Evolutionary conservation across 1,139 yeast species (phyloP), one percentile per base, ranked within the genome.

Genomic region (Taphrina flavorubra): DNA sequence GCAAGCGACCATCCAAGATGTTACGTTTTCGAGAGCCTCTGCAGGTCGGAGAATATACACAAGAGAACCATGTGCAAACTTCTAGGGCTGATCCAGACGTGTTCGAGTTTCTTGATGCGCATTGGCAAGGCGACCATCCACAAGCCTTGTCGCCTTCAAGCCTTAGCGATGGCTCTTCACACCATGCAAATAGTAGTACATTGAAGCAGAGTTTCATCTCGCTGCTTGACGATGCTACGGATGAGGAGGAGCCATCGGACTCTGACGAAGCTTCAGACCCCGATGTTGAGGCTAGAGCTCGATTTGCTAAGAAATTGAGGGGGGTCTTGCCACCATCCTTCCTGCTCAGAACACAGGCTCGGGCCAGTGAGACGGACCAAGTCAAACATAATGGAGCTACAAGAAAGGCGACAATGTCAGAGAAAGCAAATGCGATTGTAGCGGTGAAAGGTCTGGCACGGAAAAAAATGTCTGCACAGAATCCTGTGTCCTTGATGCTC

Each of bases 251-350:
- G 6, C 11, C 20, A 3, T 36, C 53, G n/a, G 42, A n/a, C 20
- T 44, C 51, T 5, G 40, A 31, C 42, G 18, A 11, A 6, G 42
- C 62, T 31, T 8, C 1, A 0, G 53, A 42, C 25, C 16, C 13
- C 14, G 62, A 58, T 13, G 20, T 53, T 20, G 40, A 18, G 18
- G 53, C 53, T 7, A 58, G 44, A 46, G 53, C 51, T 25, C 51
- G 39, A 14, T 58, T 36, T 25, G 62, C 62, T 2, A 58, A 36
- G 16, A 42, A 58, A 39, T 58, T 58, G 53, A 42, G 31, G 11
- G 62, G 62, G 4, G 25, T 58, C 31, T 18, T 58, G 11, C 62
- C 62, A 13, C 62, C 62, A 31, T 58, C 62, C 14, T 58, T 44
- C 31, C 42, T 58, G 18, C 34, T 31, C 11, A 51, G 49, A 16